Evolutionary conservation across 1,139 yeast species (phyloP), one percentile per base, ranked within the genome.

Genomic region (Meyerozyma carpophila): DNA sequence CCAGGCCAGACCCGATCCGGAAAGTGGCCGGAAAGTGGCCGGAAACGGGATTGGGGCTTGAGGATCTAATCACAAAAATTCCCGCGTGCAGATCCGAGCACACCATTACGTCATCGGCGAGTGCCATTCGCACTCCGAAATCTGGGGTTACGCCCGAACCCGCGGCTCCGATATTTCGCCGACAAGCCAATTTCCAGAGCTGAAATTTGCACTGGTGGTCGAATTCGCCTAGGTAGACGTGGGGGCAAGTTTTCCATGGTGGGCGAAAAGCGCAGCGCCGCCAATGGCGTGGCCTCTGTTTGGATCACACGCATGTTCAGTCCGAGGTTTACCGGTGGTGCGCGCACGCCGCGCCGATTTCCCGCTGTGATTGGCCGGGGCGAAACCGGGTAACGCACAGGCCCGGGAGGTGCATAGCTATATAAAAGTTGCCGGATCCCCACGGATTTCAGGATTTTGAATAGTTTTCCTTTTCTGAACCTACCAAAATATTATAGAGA

Each of bases 121-220:
- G 24, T 27, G 29, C 29, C 5, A 27, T 27, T 25, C 40, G 38
- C 48, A 52, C 54, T 52, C 56, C 56, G 56, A 52, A 52, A 52
- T 51, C 56, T 52, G 56, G 56, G 56, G 56, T 51, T 51, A 44
- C 20, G 31, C 32, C 24, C 29, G 20, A 10, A 26, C 14, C 31
- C 39, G 32, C 34, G 14, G 34, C 6, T 3, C 14, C 34, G 34
- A 31, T 31, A 31, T 31, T 31, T 3, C 18, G 20, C 16, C 6
- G 18, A 11, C 8, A 16, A 13, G 34, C 4, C 14, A 16, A n/a
- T 31, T 13, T 31, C 4, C 20, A 21, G 8, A 8, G 21, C 18
- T 11, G 20, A 11, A 14, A 37, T 24, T 21, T 21, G 8, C 8
- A 6, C 8, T 21, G 8, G 24, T 21, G 8, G 24, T 8, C 6